Evolutionary conservation across 108 stramenopile species (phyloP).

Genomic region (Cyclotella baltica): DNA sequence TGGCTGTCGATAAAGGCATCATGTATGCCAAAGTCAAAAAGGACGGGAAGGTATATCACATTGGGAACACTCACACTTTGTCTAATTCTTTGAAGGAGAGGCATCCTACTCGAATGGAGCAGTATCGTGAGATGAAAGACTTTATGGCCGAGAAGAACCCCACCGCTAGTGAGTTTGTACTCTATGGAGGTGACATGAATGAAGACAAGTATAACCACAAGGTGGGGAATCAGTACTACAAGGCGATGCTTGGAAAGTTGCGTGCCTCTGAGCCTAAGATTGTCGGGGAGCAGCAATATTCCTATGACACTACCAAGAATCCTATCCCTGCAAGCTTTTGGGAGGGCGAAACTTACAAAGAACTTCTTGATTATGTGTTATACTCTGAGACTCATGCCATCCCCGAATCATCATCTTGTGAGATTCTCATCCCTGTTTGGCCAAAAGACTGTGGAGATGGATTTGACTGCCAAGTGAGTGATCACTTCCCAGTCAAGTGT

Average conservation of each 20-base stretch:
- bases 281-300: neutral
- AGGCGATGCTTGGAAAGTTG: neutral
- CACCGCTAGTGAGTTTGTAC: neutral
- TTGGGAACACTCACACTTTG: neutral
- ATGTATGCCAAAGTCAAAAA: neutral
- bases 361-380: neutral
- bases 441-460: neutral
- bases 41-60: neutral
- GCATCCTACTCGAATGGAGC: neutral
- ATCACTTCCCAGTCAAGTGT: neutral
- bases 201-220: conserved; percentile 1
- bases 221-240: neutral
- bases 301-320: neutral
- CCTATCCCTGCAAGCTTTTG: neutral
- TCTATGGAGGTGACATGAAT: neutral
- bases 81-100: neutral
- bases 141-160: neutral
- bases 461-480: neutral
- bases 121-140: neutral
- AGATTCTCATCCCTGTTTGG: neutral
- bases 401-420: neutral
- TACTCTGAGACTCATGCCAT: neutral
- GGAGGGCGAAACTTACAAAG: neutral
- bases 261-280: neutral
- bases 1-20: neutral